A percentile compares a stretch with the other conserved stretches of the same genome.
phyloP scores from a whole-genome alignment of 2,329 filamentous ascomycete species.

The Diaporthe caulivora region DNA sequence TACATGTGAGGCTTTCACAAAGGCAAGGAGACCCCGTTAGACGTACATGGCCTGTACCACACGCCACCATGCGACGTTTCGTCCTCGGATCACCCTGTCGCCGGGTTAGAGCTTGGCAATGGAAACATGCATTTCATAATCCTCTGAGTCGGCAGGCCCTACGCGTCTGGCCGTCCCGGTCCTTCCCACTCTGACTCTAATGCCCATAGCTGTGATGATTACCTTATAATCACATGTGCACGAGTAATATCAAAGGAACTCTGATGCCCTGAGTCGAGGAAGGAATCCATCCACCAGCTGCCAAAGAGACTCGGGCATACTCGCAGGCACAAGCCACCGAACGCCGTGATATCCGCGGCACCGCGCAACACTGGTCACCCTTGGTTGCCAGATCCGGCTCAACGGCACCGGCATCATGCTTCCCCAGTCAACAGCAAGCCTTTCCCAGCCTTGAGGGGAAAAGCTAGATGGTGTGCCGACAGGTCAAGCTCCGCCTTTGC shows the following conservation, averaged over 20 bases:
- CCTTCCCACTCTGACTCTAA: not conserved
- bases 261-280: conserved; percentile 1
- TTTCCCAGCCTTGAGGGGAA: not conserved
- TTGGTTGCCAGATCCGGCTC: not conserved
- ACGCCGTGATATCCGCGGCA: not conserved
- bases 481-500: not conserved
- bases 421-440: not conserved
- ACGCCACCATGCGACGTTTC: conserved; percentile 4
- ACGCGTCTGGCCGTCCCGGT: conserved; percentile 1
- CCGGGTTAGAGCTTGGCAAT: conserved; percentile 21
- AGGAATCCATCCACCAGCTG: not conserved
- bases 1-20: not conserved
- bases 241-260: conserved; percentile 5
- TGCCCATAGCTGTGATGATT: not conserved
- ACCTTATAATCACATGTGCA: not conserved
- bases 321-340: conserved; percentile 1
- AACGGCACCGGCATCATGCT: not conserved
- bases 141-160: not conserved
- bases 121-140: conserved; percentile 10
- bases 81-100: conserved; percentile 5
- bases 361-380: not conserved
- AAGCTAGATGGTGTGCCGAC: not conserved
- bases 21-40: not conserved
- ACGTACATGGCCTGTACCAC: not conserved
- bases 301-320: not conserved